Evolutionary conservation across 1,284 basidiomycete species (phyloP).

Genomic region (Ceratobasidium sp.): DNA sequence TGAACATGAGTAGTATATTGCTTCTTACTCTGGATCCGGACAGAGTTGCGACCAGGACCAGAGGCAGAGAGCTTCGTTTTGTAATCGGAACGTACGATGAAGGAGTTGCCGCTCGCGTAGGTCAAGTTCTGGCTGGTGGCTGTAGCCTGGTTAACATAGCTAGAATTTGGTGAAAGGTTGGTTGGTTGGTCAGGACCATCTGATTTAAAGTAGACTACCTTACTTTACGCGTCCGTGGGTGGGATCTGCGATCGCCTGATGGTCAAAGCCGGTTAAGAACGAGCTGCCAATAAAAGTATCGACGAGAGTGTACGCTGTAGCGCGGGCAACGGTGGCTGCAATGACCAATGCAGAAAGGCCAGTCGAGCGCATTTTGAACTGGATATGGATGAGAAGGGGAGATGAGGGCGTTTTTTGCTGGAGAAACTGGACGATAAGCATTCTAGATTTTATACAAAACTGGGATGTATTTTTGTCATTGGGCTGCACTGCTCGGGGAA

Average conservation of each 20-base stretch:
- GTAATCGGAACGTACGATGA: constrained; percentile 62
- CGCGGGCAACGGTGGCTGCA: constrained; percentile 15
- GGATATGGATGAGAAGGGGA: neutral
- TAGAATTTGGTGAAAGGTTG: constrained; percentile 49
- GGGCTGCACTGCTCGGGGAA: neutral
- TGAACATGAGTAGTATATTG: constrained; percentile 52
- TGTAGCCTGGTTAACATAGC: constrained; percentile 66
- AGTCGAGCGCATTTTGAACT: neutral
- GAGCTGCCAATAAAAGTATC: constrained; percentile 65
- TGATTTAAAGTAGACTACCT: constrained; percentile 52
- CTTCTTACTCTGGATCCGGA: constrained; percentile 56
- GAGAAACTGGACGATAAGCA: too few species aligned
- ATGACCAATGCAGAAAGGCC: neutral
- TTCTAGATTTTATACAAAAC: neutral
- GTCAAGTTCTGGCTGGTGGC: constrained; percentile 65
- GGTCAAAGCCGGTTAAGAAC: constrained; percentile 67
- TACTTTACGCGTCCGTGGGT: constrained; percentile 75
- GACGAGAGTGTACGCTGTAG: constrained; percentile 49
- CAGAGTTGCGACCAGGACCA: constrained; percentile 59
- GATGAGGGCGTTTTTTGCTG: neutral
- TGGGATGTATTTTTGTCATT: neutral
- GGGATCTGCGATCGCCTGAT: constrained; percentile 69
- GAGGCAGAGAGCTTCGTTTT: constrained; percentile 54
- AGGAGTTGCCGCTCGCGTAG: constrained; percentile 62
- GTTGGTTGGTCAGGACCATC: constrained; percentile 58